These are phyloP conservation scores for Drechslerella dactyloides DNA, from an alignment of 2,329 filamentous ascomycete genomes.

Conservation along the genomic window DNA sequence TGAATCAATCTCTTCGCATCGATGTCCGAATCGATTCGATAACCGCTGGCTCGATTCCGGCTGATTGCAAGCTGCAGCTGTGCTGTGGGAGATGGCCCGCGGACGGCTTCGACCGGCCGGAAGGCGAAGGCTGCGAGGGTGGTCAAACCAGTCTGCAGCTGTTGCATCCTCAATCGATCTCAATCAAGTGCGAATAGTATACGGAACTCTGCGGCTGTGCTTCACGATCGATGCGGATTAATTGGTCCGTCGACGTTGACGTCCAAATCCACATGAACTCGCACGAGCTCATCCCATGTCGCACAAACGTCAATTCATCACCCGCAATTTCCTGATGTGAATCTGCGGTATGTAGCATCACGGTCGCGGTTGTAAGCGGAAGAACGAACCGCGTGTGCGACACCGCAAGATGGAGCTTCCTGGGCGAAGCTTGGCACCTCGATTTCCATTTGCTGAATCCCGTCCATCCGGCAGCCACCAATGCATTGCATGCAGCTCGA, in stretches of 20 bases:
- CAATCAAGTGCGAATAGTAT: neutral
- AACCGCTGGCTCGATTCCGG: slow-evolving; percentile 23
- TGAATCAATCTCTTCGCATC: neutral
- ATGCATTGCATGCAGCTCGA: slow-evolving; percentile 16
- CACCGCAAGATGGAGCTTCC: slow-evolving; percentile 16
- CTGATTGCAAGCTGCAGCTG: slow-evolving; percentile 44
- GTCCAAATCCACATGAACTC: too few relatives aligned
- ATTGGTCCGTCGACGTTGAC: too few relatives aligned
- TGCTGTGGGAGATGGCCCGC: slow-evolving; percentile 4
- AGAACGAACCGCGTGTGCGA: slow-evolving; percentile 21
- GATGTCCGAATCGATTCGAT: slow-evolving; percentile 5
- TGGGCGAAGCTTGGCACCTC: slow-evolving; percentile 45
- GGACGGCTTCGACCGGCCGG: slow-evolving; percentile 41
- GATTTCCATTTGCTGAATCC: slow-evolving; percentile 36
- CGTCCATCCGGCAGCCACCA: slow-evolving; percentile 39
- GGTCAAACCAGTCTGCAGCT: slow-evolving; percentile 8
- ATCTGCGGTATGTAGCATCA: too few relatives aligned
- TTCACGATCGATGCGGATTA: too few relatives aligned
- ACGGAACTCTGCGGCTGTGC: too few relatives aligned
- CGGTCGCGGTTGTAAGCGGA: slow-evolving; percentile 6
- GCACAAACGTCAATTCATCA: neutral
- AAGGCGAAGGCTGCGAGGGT: slow-evolving; percentile 11
- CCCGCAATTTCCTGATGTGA: neutral
- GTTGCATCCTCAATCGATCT: slow-evolving; percentile 19
- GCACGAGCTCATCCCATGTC: too few relatives aligned